A percentile compares a stretch with the other conserved stretches of the same genome.
These are phyloP conservation scores for Penicillium sp. DNA, from an alignment of 2,329 filamentous ascomycete genomes.

Conservation along the genomic window DNA sequence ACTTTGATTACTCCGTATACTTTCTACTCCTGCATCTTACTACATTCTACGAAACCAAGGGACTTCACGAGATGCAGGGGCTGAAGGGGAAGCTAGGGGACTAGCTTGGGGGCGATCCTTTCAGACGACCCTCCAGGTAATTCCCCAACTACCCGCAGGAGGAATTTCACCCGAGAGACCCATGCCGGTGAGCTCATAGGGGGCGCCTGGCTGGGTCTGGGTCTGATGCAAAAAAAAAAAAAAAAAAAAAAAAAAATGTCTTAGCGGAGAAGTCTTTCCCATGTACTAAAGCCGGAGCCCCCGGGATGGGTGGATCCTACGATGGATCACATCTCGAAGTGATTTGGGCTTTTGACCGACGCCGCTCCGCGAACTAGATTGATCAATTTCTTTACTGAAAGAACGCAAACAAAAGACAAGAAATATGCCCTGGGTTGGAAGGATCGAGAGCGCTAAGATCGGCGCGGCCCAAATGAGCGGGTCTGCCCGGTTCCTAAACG, in stretches of 20 bases:
- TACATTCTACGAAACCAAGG: background rate
- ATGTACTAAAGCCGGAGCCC: background rate
- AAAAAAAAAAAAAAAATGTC: background rate
- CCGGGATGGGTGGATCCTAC: background rate
- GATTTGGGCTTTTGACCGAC: background rate
- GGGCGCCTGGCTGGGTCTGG: background rate
- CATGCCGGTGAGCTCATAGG: background rate
- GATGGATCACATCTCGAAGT: background rate
- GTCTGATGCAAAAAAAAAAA: background rate
- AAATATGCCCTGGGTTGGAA: background rate
- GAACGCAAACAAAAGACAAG: background rate
- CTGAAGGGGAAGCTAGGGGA: background rate
- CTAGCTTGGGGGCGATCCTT: background rate
- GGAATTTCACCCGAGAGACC: background rate
- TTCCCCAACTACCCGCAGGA: background rate
- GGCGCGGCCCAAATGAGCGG: slow-evolving; percentile 10
- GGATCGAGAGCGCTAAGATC: slow-evolving; percentile 15
- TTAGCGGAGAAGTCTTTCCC: background rate
- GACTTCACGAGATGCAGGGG: background rate
- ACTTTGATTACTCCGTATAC: background rate
- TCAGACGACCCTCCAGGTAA: background rate
- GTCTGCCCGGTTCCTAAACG: slow-evolving; percentile 14
- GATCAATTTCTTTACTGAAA: background rate
- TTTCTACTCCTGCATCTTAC: background rate
- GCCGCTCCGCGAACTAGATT: background rate